A percentile compares a stretch with the other conserved stretches of the same genome.
Conservation (phyloP, 768 basidiomycete genomes). For the Lactifluus hygrophoroides region DNA sequence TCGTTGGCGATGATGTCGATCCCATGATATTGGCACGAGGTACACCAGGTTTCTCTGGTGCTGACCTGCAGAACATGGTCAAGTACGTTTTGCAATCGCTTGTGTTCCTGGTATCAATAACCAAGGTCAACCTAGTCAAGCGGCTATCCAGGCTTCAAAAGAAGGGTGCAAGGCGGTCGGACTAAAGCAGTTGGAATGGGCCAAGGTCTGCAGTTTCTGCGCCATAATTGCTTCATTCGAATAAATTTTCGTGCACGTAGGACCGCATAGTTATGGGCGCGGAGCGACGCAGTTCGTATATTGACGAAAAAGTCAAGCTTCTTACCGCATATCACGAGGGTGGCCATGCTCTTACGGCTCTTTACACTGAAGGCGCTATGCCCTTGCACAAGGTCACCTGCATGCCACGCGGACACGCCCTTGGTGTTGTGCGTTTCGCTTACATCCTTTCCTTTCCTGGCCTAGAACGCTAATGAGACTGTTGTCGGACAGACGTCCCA, state of each 20-base stretch:
- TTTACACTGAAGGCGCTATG: constrained; percentile 93
- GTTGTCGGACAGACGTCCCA: constrained; percentile 46
- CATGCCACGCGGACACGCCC: constrained; percentile 88
- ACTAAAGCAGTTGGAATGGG: constrained; percentile 93
- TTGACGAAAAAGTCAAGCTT: constrained; percentile 78
- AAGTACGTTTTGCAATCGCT: constrained; percentile 52
- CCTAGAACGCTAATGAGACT: not conserved
- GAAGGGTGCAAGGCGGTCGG: constrained; percentile 66
- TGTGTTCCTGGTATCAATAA: not conserved
- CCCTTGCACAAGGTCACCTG: constrained; percentile 98
- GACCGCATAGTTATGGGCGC: constrained; percentile 97
- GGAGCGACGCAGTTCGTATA: constrained; percentile 83
- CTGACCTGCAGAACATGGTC: constrained; percentile 94
- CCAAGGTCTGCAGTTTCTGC: constrained; percentile 52
- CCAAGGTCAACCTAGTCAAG: constrained; percentile 43
- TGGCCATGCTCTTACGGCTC: constrained; percentile 88
- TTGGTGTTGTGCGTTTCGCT: constrained; percentile 62
- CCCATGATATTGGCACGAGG: constrained; percentile 84
- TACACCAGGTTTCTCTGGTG: constrained; percentile 93
- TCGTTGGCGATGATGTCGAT: constrained; percentile 66
- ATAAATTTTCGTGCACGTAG: constrained; percentile 27
- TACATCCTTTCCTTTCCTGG: not conserved
- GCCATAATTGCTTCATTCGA: not conserved
- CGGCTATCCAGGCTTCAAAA: constrained; percentile 90
- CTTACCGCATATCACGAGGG: constrained; percentile 98